phyloP scores from a whole-genome alignment of 2,329 filamentous ascomycete genomes.

The Fusarium sp. region DNA sequence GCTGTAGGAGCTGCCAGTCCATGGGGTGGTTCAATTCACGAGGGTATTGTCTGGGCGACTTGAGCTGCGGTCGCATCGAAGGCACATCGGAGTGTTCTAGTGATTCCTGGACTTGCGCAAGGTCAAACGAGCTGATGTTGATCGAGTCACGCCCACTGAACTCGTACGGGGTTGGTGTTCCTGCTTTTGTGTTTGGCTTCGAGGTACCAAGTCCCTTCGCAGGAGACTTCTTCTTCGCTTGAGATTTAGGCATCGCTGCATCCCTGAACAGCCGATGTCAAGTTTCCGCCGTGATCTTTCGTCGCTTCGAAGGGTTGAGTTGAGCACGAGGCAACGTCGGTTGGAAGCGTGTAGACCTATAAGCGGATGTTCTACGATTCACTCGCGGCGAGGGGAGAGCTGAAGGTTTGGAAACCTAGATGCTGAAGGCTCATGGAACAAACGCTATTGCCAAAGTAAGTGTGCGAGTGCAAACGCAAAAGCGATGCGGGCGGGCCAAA shows the following conservation, averaged over 20 bases:
- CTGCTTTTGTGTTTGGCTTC: neutral
- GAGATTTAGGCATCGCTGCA: neutral
- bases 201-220: neutral
- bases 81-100: neutral
- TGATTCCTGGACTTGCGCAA: neutral
- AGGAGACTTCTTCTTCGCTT: neutral
- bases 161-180: neutral
- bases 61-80: neutral
- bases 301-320: neutral
- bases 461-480: neutral
- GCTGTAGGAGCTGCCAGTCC: neutral
- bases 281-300: neutral
- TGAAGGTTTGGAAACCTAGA: too few relatives aligned
- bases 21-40: neutral
- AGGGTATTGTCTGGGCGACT: neutral
- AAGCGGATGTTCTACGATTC: neutral
- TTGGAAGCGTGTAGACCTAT: neutral
- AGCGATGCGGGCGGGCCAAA: neutral
- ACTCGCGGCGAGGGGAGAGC: neutral
- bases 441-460: neutral
- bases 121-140: neutral
- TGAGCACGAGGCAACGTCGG: neutral
- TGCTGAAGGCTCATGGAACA: neutral
- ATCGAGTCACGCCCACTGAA: neutral
- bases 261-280: too few relatives aligned